These are phyloP conservation scores for Herpotrichia juniperi DNA, from an alignment of 2,329 filamentous ascomycete species.

Conservation along the genomic window DNA sequence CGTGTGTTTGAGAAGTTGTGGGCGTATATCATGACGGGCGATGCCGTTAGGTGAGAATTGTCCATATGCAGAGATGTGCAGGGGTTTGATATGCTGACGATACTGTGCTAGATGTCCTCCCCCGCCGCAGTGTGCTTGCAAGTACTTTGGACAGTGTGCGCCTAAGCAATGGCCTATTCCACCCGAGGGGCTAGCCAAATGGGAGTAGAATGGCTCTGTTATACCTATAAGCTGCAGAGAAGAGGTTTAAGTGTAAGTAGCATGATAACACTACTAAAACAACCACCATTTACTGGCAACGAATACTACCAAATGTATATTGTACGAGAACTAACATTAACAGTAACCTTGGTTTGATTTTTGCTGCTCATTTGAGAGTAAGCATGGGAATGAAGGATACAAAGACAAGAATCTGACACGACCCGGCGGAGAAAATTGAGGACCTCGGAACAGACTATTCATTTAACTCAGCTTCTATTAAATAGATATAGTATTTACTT, in stretches of 20 bases:
- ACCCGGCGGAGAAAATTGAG: no score
- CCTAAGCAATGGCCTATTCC: constrained; percentile 6
- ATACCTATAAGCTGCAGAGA: neutral
- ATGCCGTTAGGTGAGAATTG: constrained; percentile 15
- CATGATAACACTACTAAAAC: no score
- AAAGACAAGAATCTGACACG: no score
- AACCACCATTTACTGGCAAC: no score
- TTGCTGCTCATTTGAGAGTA: no score
- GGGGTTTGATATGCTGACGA: neutral
- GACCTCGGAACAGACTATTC: no score
- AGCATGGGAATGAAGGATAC: no score
- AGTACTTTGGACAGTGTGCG: constrained; percentile 13
- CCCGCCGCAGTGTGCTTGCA: constrained; percentile 11
- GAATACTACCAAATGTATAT: no score
- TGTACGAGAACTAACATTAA: no score
- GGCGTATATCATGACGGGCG: constrained; percentile 13
- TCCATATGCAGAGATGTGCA: neutral
- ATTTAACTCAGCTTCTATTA: no score
- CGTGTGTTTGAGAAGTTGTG: constrained; percentile 20
- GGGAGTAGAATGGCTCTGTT: neutral
- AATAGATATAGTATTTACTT: no score
- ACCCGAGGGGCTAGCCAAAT: constrained; percentile 6
- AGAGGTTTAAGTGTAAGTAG: neutral
- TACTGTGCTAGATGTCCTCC: constrained; percentile 3
- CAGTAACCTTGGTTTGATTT: no score